These are phyloP conservation scores for Malassezia brasiliensis DNA, from an alignment of 1,284 basidiomycete species.

Conservation along the genomic window DNA sequence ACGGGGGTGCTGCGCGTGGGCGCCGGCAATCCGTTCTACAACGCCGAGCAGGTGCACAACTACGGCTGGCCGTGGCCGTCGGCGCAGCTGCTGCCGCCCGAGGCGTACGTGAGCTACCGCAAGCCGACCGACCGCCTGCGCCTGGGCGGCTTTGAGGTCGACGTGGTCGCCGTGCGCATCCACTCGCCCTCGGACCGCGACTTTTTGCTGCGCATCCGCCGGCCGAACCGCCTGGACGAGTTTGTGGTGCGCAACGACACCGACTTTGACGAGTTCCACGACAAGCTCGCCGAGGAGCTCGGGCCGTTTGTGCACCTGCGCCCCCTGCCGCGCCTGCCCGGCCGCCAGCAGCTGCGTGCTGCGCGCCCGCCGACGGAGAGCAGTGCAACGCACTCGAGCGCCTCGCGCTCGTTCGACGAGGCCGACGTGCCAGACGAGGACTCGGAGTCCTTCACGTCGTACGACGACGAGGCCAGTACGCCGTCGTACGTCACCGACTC, in stretches of 20 bases:
- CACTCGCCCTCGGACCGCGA: conserved; percentile 25
- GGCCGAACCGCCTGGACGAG: conserved; percentile 32
- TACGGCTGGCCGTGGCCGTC: conserved; percentile 31
- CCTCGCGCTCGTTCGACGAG: neutral
- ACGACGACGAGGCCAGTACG: neutral
- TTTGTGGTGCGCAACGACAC: conserved; percentile 41
- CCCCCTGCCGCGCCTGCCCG: conserved; percentile 28
- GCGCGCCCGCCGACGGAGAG: neutral
- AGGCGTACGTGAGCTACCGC: conserved; percentile 38
- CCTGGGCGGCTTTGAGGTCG: conserved; percentile 42
- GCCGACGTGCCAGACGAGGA: neutral
- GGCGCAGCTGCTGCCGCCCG: conserved; percentile 34
- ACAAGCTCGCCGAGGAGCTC: conserved; percentile 32
- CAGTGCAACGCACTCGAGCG: neutral
- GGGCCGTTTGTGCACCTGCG: conserved; percentile 30
- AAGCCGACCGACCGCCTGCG: conserved; percentile 32
- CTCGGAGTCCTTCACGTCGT: neutral
- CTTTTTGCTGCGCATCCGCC: conserved; percentile 35
- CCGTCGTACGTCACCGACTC: conserved; percentile 4
- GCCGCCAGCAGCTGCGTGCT: conserved; percentile 4
- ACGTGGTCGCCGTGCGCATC: conserved; percentile 32
- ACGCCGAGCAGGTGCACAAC: conserved; percentile 22
- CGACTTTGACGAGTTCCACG: conserved; percentile 38
- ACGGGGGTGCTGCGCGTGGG: conserved; percentile 34
- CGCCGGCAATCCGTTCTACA: conserved; percentile 28